Evolutionary conservation across 1,139 yeast species (phyloP).

Genomic region (Kodamaea sp.): DNA sequence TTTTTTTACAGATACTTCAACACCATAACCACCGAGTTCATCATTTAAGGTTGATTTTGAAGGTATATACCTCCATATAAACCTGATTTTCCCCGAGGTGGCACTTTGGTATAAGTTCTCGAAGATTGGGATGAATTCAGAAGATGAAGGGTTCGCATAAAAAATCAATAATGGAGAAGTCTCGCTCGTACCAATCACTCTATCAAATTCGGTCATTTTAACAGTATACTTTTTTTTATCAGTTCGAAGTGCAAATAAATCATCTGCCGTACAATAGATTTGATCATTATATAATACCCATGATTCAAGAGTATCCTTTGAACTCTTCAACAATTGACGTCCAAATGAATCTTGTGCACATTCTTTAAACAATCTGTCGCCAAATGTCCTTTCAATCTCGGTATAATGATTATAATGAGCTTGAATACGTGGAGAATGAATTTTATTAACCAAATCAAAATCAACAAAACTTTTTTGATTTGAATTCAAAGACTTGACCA

Average conservation of each 20-base stretch:
- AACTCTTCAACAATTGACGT: slow-evolving; percentile 14
- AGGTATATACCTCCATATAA: slow-evolving; percentile 71
- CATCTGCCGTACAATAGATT: slow-evolving; percentile 61
- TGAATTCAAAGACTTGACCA: slow-evolving; percentile 24
- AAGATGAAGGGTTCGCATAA: slow-evolving; percentile 53
- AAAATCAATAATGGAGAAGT: slow-evolving; percentile 40
- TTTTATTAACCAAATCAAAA: slow-evolving; percentile 50
- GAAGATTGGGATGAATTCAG: slow-evolving; percentile 54
- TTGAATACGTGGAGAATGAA: slow-evolving; percentile 58
- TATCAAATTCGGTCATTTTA: slow-evolving; percentile 47
- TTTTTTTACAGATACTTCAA: slow-evolving; percentile 55
- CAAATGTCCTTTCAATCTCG: slow-evolving; percentile 22
- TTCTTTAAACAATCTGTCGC: slow-evolving; percentile 16
- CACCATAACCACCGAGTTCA: slow-evolving; percentile 62
- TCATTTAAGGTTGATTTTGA: slow-evolving; percentile 22
- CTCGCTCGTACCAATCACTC: slow-evolving; percentile 48
- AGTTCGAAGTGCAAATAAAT: slow-evolving; percentile 65
- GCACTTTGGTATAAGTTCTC: slow-evolving; percentile 59
- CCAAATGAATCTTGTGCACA: slow-evolving; percentile 41
- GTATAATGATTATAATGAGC: slow-evolving; percentile 57
- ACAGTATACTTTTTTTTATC: slow-evolving; percentile 19
- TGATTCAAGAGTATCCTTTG: slow-evolving; percentile 22
- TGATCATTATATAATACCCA: slow-evolving; percentile 54
- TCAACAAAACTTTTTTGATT: slow-evolving; percentile 32
- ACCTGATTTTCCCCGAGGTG: slow-evolving; percentile 59